Base-by-base conservation (phyloP, 2,329 filamentous ascomycete genomes). In the Periconia digitata region DNA sequence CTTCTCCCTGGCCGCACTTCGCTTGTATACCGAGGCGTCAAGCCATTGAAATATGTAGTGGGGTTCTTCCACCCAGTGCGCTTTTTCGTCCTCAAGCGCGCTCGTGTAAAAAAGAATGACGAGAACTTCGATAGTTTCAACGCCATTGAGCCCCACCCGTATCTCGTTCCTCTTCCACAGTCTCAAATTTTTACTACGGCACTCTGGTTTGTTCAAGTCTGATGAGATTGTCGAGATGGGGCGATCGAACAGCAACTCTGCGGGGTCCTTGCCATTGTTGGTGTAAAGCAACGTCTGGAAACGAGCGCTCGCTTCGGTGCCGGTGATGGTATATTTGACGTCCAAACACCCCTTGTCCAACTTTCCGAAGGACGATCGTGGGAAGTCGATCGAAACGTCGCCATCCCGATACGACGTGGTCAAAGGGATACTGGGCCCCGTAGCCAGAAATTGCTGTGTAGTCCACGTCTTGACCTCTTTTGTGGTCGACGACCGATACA, bases 51-150 rank as follows among this genome's bases (percentile, higher is more conserved):
- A 69, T 4, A 51, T 58, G 35, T 63, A 64, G 27, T 68, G 64
- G 12, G 64, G 64, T 37, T 69, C 66, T 43, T 69, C 63, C 2
- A 69, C 64, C 66, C 66, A 69, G 17, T 69, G 64, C 10, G 56
- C 62, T 24, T 58, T 59, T 4, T 63, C 62, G 24, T 62, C 62
- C 8, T 47, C 37, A 4, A 67, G 38, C 2, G 58, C 60, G 21
- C 55, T 65, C 2, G 66, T 67, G 44, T 66, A 69, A 40, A 68
- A 68, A 2, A 69, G 51, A 2, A 69, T 23, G 0, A 64, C 43
- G 1, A 69, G 48, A 0, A 63, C 59, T 10, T 66, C 59, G 12
- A 50, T 49, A 7, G 40, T 48, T 8, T 56, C 49, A 2, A 43
- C 40, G 3, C 53, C 62, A 18, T 54, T 50, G 1, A 51, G 32